A percentile compares a stretch with the other conserved stretches of the same genome.
These are phyloP conservation scores for Gastrodia elata DNA, from an alignment of 106 monocot genomes.

Conservation along the genomic window DNA sequence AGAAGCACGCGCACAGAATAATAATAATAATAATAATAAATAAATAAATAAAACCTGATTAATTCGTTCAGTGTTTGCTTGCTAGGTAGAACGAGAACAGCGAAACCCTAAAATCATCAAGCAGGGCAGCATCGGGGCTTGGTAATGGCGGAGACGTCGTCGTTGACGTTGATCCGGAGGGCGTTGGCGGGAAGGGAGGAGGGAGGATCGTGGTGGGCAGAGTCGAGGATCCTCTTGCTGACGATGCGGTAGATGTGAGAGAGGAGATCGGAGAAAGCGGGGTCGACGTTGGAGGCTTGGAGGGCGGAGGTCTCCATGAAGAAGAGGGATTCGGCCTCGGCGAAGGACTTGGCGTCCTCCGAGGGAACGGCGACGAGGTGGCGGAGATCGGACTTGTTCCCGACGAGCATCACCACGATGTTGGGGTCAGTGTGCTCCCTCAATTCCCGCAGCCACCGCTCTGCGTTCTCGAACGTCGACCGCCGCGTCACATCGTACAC, in stretches of 20 bases:
- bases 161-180: conserved; percentile 34
- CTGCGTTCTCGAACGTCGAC: conserved; percentile 38
- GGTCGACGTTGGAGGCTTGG: conserved; percentile 40
- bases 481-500: conserved; percentile 42
- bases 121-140: conserved; percentile 38
- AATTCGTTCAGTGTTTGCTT: no score
- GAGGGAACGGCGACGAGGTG: conserved; percentile 34
- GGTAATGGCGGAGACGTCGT: conserved; percentile 34
- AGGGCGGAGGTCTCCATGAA: conserved; percentile 57
- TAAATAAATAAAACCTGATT: no score
- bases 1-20: no score
- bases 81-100: background rate
- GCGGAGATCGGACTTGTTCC: conserved; percentile 43
- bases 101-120: no score
- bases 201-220: conserved; percentile 18
- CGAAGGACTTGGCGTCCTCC: conserved; percentile 33
- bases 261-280: conserved; percentile 36
- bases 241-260: conserved; percentile 37
- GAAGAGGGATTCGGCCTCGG: conserved; percentile 26
- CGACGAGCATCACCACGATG: conserved; percentile 41
- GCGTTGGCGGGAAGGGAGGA: conserved; percentile 22
- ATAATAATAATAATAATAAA: no score
- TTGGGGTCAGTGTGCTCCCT: conserved; percentile 47
- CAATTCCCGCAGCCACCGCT: conserved; percentile 36
- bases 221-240: conserved; percentile 31